Percentiles rank a stretch among this genome's conserved stretches.
Evolutionary conservation across 2,329 filamentous ascomycete genomes (phyloP).

Genomic region (Fusarium proliferatum): DNA sequence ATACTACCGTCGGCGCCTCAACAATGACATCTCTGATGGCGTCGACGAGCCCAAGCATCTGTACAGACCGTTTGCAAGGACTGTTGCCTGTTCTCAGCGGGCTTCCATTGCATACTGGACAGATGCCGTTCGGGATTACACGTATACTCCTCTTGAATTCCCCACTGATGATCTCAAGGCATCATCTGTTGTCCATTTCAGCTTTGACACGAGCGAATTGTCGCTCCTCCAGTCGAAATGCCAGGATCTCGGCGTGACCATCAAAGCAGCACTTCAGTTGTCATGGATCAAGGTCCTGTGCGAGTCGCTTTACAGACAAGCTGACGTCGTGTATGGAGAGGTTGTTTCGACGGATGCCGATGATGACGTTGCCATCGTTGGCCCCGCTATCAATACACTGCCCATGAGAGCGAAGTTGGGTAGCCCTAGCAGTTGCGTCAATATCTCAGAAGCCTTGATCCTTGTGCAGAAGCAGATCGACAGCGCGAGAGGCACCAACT

Average conservation of each 20-base stretch:
- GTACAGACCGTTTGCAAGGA: conserved; percentile 15
- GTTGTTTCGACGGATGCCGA: background rate
- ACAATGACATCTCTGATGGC: fast-evolving
- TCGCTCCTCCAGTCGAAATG: conserved; percentile 5
- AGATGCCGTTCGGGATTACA: background rate
- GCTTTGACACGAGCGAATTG: background rate
- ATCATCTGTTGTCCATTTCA: conserved; percentile 14
- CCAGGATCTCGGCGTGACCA: background rate
- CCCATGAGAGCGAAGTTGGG: background rate
- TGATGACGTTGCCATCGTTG: background rate
- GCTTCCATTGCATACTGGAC: background rate
- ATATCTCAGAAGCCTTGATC: background rate
- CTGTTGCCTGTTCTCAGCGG: background rate
- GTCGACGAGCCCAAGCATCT: background rate
- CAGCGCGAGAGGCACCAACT: background rate
- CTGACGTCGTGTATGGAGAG: conserved; percentile 12
- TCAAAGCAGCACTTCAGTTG: conserved; percentile 12
- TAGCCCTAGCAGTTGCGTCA: fast-evolving
- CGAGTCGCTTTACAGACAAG: conserved; percentile 6
- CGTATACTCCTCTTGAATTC: background rate
- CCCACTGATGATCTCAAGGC: background rate
- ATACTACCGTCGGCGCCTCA: background rate
- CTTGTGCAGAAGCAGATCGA: conserved; percentile 4
- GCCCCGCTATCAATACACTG: conserved; percentile 18
- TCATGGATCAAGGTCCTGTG: conserved; percentile 17